Evolutionary conservation across 1,139 yeast species (phyloP).

Genomic region (Pichia sp.): DNA sequence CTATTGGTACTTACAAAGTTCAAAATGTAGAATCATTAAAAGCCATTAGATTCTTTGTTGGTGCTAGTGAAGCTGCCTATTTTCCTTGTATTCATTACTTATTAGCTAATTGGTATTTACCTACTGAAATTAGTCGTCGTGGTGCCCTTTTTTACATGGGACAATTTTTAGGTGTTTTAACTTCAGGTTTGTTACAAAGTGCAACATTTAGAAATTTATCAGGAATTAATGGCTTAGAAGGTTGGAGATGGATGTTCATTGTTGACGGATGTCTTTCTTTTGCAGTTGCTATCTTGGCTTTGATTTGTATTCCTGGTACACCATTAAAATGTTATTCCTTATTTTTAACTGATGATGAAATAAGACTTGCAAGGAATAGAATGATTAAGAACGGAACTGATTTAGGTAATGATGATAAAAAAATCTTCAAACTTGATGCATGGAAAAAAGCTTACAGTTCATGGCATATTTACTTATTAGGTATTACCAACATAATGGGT

Average conservation of each 20-base stretch:
- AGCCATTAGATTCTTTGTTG: slow-evolving; percentile 55
- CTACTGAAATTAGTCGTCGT: slow-evolving; percentile 38
- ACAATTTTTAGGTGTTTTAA: slow-evolving; percentile 40
- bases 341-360: slow-evolving; percentile 49
- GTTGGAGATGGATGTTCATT: slow-evolving; percentile 71
- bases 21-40: slow-evolving; percentile 33
- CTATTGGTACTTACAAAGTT: slow-evolving; percentile 47
- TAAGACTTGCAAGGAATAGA: slow-evolving; percentile 52
- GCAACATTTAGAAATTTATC: slow-evolving; percentile 33
- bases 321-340: slow-evolving; percentile 53
- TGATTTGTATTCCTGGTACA: slow-evolving; percentile 59
- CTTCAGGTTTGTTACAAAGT: slow-evolving; percentile 39
- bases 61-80: slow-evolving; percentile 56
- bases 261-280: slow-evolving; percentile 56
- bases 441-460: slow-evolving; percentile 48
- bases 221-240: slow-evolving; percentile 38
- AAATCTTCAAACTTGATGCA: slow-evolving; percentile 19
- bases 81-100: slow-evolving; percentile 56
- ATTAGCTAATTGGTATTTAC: slow-evolving; percentile 51
- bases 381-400: slow-evolving; percentile 38
- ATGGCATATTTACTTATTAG: slow-evolving; percentile 47
- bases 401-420: slow-evolving; percentile 30
- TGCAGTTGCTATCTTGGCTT: slow-evolving; percentile 54
- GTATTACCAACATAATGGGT: slow-evolving; percentile 38
- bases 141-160: slow-evolving; percentile 41